phyloP scores from a whole-genome alignment of 176 grass and related monocot species.

The Cenchrus purpureus region DNA sequence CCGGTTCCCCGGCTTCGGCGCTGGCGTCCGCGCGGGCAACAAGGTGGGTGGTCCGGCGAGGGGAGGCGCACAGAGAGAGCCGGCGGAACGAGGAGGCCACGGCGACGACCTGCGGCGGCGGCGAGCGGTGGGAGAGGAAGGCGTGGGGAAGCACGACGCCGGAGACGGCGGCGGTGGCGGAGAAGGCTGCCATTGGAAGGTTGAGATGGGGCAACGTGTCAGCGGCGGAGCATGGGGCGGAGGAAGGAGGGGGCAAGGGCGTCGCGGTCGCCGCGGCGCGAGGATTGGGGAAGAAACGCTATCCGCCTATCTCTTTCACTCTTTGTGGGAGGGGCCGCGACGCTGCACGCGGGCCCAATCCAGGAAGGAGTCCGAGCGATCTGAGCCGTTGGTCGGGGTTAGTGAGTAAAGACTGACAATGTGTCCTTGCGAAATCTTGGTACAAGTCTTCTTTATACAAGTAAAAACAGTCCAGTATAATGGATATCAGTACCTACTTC shows the following conservation, averaged over 20 bases:
- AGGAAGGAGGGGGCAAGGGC: background rate
- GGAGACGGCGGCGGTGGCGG: conserved; percentile 40
- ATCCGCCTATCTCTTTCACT: conserved; percentile 29
- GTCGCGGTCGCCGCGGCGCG: conserved; percentile 27
- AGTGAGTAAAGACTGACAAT: background rate
- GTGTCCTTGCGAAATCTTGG: no score
- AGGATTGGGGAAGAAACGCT: conserved; percentile 55
- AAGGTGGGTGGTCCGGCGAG: conserved; percentile 47
- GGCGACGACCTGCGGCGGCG: conserved; percentile 39
- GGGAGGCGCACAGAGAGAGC: conserved; percentile 48
- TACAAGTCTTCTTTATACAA: no score
- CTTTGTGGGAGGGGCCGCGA: conserved; percentile 21
- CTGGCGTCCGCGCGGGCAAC: conserved; percentile 47
- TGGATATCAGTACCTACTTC: no score
- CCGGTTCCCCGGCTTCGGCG: conserved; percentile 36
- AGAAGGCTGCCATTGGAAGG: conserved; percentile 51
- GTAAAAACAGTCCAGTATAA: no score
- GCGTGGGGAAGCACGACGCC: conserved; percentile 44
- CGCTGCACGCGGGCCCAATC: conserved; percentile 39
- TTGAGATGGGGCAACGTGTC: conserved; percentile 30
- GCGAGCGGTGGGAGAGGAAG: conserved; percentile 41
- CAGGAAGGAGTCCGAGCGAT: background rate
- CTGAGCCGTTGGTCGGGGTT: background rate
- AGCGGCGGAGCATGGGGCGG: conserved; percentile 48
- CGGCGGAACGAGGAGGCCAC: conserved; percentile 53